Evolutionary conservation across 345 rosid species (phyloP).

Genomic region (Dipteronia dyeriana): DNA sequence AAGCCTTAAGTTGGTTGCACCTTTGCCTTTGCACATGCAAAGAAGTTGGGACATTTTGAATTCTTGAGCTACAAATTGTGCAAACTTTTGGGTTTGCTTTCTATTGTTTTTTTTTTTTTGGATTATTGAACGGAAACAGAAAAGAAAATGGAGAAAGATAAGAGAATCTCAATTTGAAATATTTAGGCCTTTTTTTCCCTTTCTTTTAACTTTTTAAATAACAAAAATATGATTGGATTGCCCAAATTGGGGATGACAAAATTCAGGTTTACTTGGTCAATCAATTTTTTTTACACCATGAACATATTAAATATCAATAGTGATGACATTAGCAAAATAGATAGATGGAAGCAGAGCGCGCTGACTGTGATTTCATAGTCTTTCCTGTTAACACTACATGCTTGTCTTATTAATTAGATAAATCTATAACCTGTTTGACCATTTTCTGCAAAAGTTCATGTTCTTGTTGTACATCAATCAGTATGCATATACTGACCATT

Average conservation of each 20-base stretch:
- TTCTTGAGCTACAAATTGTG: conserved; percentile 19
- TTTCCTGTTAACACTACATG: background rate
- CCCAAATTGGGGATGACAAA: background rate
- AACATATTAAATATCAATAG: background rate
- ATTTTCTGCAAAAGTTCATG: background rate
- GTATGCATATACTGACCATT: background rate
- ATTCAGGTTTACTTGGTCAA: background rate
- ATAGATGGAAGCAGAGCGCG: background rate
- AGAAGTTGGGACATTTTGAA: conserved; percentile 65
- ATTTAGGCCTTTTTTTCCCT: too few species aligned
- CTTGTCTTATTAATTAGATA: background rate
- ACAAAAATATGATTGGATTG: background rate
- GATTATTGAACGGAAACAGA: background rate
- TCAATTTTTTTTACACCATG: background rate
- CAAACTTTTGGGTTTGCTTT: background rate
- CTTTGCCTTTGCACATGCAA: conserved; percentile 85
- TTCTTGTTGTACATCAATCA: background rate
- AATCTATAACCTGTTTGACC: background rate
- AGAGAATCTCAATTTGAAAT: too few species aligned
- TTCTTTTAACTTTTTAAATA: background rate
- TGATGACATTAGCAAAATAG: background rate
- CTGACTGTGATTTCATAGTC: background rate
- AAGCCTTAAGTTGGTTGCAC: conserved; percentile 64
- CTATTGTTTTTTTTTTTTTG: background rate
- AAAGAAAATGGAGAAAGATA: background rate